Conservation (phyloP, 129 eudicot genomes). For the Pseudognaphalium luteoalbum region DNA sequence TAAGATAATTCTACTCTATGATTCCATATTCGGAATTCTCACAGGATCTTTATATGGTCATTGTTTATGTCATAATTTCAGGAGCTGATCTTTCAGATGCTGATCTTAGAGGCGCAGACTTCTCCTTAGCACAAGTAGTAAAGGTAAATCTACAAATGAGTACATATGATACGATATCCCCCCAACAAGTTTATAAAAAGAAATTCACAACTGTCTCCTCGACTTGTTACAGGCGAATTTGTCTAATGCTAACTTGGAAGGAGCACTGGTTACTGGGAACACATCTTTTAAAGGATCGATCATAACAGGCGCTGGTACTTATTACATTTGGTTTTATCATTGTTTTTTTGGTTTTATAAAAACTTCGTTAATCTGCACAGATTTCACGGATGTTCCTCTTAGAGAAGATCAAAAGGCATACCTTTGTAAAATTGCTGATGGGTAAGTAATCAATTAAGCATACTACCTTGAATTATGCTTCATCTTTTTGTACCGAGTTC, state of each 20-base stretch:
- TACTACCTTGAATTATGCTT: background rate
- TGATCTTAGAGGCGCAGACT: constrained; percentile 97
- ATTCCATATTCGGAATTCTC: background rate
- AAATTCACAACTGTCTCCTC: background rate
- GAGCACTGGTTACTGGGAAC: constrained; percentile 89
- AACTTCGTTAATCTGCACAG: constrained; percentile 34
- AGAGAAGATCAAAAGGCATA: constrained; percentile 90
- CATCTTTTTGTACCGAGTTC: background rate
- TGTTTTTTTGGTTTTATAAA: background rate
- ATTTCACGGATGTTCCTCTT: constrained; percentile 89
- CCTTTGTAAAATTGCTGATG: constrained; percentile 87
- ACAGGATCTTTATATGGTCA: background rate
- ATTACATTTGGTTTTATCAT: background rate
- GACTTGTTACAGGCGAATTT: constrained; percentile 58
- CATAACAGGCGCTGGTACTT: constrained; percentile 85
- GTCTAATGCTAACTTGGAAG: constrained; percentile 95
- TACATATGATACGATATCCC: background rate
- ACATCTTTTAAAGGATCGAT: constrained; percentile 88
- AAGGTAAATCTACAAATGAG: constrained; percentile 44
- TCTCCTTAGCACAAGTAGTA: constrained; percentile 87
- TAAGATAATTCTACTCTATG: background rate
- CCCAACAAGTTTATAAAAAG: background rate
- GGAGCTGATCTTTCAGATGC: constrained; percentile 98
- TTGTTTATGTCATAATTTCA: constrained; percentile 31
- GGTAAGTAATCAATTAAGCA: constrained; percentile 46